Evolutionary conservation across 768 basidiomycete genomes (phyloP).

Genomic region (Boletus rubropictus): DNA sequence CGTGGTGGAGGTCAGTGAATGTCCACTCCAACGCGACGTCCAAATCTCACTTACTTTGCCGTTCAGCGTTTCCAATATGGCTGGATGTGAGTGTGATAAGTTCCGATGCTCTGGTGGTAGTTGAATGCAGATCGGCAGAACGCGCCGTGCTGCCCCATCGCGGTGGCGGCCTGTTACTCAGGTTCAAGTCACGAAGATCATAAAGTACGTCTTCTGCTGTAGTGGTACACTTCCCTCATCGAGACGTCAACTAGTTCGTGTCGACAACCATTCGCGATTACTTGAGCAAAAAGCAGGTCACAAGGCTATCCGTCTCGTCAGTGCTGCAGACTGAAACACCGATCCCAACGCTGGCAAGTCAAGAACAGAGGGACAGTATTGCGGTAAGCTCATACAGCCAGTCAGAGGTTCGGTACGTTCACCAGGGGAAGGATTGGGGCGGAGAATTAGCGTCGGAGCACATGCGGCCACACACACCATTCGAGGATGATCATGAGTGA

Average conservation of each 20-base stretch:
- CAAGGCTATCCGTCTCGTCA: conserved; percentile 25
- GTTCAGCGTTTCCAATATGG: conserved; percentile 78
- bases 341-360: conserved; percentile 25
- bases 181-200: conserved; percentile 80
- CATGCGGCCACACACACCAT: conserved; percentile 36
- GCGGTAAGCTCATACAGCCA: conserved; percentile 26
- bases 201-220: conserved; percentile 41
- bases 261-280: conserved; percentile 64
- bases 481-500: conserved; percentile 34
- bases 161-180: conserved; percentile 71
- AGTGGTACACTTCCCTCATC: neutral
- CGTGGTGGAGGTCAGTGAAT: conserved; percentile 67
- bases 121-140: conserved; percentile 41
- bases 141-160: conserved; percentile 79
- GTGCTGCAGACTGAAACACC: conserved; percentile 26
- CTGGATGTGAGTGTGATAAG: conserved; percentile 48
- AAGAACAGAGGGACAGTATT: conserved; percentile 28
- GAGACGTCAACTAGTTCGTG: conserved; percentile 44
- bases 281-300: conserved; percentile 47
- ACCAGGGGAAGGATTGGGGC: conserved; percentile 31
- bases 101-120: neutral
- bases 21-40: neutral
- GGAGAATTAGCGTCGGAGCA: conserved; percentile 34
- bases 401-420: conserved; percentile 24
- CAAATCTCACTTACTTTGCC: conserved; percentile 3